Evolutionary conservation across 164 flowering plant species (phyloP), one percentile per base, ranked within the genome.

Genomic region (Nymphaea thermarum): DNA sequence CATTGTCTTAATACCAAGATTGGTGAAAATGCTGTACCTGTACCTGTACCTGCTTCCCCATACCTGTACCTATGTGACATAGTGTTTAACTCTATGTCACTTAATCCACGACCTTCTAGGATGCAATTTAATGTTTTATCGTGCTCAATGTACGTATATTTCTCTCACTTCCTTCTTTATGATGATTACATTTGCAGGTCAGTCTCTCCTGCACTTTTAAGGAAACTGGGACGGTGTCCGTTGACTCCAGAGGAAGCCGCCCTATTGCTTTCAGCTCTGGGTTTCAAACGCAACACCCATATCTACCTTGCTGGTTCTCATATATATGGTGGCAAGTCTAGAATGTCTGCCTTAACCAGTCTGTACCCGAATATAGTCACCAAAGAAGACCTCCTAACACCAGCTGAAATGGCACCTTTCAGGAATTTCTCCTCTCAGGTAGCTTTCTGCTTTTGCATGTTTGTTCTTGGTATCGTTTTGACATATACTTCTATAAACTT

Each of bases 191-290:
- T 14, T 71, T 78, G 74, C 84, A 91, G 97, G 80, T 79, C 82
- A 62, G 71, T 83, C 61, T 79, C 92, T 76, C 78, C 96, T 65
- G 68, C 43, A 59, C 83, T 88, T 61, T 66, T 86, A 67, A 88
- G 97, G 77, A 83, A 73, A 70, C 65, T 73, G 65, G 99, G 99
- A 16, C 88, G 75, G 77, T 94, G 99, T 72, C 99, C 98, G 64
- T 71, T 94, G 76, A 91, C 96, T 68, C 99, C 99, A 47, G 99
- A 94, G 82, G 99, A 94, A 79, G 96, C 98, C 3, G 98, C 84
- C 15, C 91, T 94, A 60, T 82, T 91, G 80, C 96, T 94, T 17
- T 82, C 92, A 43, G 93, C 83, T 47, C 83, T 94, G 70, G 96
- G 96, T 42, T 86, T 83, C 64, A 82, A 77, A 66, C 81, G 77